Evolutionary conservation across 345 rosid species (phyloP).

Genomic region (Populus ilicifolia): DNA sequence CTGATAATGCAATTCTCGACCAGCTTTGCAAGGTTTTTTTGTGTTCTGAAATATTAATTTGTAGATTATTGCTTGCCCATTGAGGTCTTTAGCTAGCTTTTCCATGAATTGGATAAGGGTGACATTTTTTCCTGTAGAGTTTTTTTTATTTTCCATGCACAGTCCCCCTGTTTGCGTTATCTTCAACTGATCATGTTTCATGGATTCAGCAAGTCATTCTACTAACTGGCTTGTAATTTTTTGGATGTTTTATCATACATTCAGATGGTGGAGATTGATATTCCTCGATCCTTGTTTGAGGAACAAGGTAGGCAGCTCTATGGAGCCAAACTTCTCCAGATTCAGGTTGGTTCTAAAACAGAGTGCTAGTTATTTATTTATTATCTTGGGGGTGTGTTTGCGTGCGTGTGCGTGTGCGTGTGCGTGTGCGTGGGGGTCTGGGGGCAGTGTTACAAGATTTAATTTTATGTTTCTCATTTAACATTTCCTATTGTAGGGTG

Average conservation of each 20-base stretch:
- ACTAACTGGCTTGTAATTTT: not conserved
- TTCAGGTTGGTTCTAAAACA: conserved; percentile 50
- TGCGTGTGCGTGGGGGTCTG: not conserved
- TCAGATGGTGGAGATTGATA: conserved; percentile 89
- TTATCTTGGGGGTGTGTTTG: not conserved
- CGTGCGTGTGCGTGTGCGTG: too few relatives aligned
- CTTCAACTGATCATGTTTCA: not conserved
- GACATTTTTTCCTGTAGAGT: too few relatives aligned
- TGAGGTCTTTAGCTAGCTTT: not conserved
- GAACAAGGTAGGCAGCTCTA: conserved; percentile 95
- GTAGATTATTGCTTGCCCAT: conserved; percentile 8
- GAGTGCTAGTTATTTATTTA: not conserved
- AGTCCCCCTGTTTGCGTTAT: too few relatives aligned
- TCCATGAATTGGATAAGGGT: too few relatives aligned
- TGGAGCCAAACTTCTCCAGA: conserved; percentile 78
- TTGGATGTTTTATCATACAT: not conserved
- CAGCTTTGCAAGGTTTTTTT: conserved; percentile 64
- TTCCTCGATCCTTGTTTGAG: conserved; percentile 82
- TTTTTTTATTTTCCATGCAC: too few relatives aligned
- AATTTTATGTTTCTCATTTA: too few relatives aligned
- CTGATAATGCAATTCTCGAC: conserved; percentile 88
- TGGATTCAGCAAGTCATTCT: not conserved
- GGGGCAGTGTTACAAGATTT: too few relatives aligned
- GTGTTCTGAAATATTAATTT: conserved; percentile 10
- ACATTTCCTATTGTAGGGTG: too few relatives aligned